Evolutionary conservation across 169 alveolate genomes (phyloP), one percentile per base, ranked within the genome.

Genomic region (Cryptosporidium parvum): DNA sequence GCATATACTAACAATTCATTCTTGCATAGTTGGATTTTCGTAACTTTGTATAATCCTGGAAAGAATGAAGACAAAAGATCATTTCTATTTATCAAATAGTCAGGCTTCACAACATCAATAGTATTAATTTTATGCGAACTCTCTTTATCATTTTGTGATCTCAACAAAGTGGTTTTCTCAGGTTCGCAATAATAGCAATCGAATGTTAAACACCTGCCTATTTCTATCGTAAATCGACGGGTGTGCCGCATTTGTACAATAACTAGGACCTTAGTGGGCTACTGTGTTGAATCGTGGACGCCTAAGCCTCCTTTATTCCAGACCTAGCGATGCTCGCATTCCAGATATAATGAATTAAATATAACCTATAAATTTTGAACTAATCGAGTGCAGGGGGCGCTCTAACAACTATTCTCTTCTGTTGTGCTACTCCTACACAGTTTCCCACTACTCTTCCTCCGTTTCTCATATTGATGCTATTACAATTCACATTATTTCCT

Each of bases 391-490:
- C 16, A 0, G 61, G 39, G 1, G 62, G 67, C 42, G 67, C 85
- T 56, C 86, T 69, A 16, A 80, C 75, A 10, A 80, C 75, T 37
- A 80, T 62, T 14, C 85, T 80, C 35, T 84, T 89, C 29, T 89
- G 93, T 69, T 72, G 75, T 29, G 84, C 70, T 35, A 85, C 92
- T 69, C 92, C 93, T 21, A 85, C 39, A 85, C 92, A 92, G 86
- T 93, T 93, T 84, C 93, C 93, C 37, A 92, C 92, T 51, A 69
- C 70, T 68, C 85, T 91, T 86, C 91, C 75, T 92, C 85, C 93
- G 72, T 89, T 85, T 92, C 86, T 85, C 80, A 72, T 70, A 56
- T 68, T 45, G 31, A 80, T 69, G 75, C 84, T 58, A 59, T 67
- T 85, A 1, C 56, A 48, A 71, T 61, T 86, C 68, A 92, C 80